Conservation (phyloP, 352 stramenopile species). For the Elongisporangium prolatum region DNA sequence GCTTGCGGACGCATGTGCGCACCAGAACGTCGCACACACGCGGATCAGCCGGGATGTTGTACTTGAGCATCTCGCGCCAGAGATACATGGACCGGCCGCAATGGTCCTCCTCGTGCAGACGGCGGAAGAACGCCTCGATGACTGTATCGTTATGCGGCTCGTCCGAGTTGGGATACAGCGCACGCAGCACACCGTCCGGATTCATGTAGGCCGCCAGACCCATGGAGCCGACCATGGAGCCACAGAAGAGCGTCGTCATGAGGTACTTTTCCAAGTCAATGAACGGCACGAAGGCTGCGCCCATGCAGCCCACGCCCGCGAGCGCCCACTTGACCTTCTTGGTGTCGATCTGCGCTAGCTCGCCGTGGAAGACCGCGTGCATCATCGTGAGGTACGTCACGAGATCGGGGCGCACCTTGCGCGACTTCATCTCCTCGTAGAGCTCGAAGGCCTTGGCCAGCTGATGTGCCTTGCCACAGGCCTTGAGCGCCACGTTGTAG, state of each 20-base stretch:
- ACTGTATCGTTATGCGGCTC: conserved; percentile 60
- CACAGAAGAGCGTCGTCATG: conserved; percentile 69
- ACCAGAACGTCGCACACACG: conserved; percentile 79
- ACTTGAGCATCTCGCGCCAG: conserved; percentile 82
- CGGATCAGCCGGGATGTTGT: conserved; percentile 53
- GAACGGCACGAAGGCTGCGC: conserved; percentile 51
- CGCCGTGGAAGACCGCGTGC: conserved; percentile 81
- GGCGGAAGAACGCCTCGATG: conserved; percentile 79
- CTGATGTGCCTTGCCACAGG: conserved; percentile 63
- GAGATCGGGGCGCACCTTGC: conserved; percentile 58
- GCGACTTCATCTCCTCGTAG: conserved; percentile 84
- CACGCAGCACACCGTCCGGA: conserved; percentile 68
- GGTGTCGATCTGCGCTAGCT: conserved; percentile 58
- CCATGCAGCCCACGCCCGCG: conserved; percentile 50
- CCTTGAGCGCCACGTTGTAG: conserved; percentile 82
- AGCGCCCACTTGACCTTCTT: conserved; percentile 64
- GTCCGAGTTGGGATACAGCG: conserved; percentile 76
- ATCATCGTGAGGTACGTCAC: conserved; percentile 87
- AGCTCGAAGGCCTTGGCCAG: conserved; percentile 70
- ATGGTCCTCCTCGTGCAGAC: conserved; percentile 82
- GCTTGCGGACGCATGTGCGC: conserved; percentile 79
- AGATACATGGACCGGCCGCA: conserved; percentile 81
- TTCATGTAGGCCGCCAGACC: conserved; percentile 82
- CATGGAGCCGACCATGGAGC: conserved; percentile 74
- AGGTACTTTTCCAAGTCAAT: conserved; percentile 75